These are phyloP conservation scores for Apiospora hydei DNA, from an alignment of 2,329 filamentous ascomycete species.

Conservation along the genomic window DNA sequence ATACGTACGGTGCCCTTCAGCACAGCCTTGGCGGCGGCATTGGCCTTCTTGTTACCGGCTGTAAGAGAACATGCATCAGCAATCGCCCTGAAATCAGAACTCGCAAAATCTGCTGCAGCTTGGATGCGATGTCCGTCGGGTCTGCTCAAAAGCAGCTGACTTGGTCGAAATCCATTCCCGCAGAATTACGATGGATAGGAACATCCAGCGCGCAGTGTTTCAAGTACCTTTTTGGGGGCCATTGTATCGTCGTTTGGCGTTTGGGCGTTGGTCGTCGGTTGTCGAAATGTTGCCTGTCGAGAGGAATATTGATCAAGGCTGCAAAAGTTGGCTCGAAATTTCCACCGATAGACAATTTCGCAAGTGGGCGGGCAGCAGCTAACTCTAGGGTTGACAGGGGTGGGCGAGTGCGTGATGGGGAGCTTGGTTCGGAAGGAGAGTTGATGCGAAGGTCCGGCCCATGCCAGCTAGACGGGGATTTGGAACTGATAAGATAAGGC, in stretches of 20 bases:
- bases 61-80: conserved; percentile 68
- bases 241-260: conserved; percentile 36
- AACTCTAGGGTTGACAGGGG: conserved; percentile 18
- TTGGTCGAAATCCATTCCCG: conserved; percentile 28
- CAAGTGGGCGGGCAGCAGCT: conserved; percentile 9
- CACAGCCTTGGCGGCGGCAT: conserved; percentile 92
- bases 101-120: conserved; percentile 81
- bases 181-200: conserved; percentile 5
- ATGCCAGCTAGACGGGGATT: background rate
- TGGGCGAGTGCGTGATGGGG: background rate
- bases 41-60: conserved; percentile 81
- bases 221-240: conserved; percentile 57
- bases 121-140: conserved; percentile 54
- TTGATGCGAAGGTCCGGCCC: background rate
- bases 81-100: conserved; percentile 72
- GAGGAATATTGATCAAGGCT: conserved; percentile 1
- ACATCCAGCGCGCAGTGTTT: conserved; percentile 25
- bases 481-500: background rate
- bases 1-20: conserved; percentile 85
- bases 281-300: conserved; percentile 23
- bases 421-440: background rate
- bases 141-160: conserved; percentile 28
- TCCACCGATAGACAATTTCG: conserved; percentile 19
- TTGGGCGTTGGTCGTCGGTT: conserved; percentile 26
- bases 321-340: conserved; percentile 20